Evolutionary conservation across 495 filamentous ascomycete genomes (phyloP).

Genomic region (Rhypophila decipiens): DNA sequence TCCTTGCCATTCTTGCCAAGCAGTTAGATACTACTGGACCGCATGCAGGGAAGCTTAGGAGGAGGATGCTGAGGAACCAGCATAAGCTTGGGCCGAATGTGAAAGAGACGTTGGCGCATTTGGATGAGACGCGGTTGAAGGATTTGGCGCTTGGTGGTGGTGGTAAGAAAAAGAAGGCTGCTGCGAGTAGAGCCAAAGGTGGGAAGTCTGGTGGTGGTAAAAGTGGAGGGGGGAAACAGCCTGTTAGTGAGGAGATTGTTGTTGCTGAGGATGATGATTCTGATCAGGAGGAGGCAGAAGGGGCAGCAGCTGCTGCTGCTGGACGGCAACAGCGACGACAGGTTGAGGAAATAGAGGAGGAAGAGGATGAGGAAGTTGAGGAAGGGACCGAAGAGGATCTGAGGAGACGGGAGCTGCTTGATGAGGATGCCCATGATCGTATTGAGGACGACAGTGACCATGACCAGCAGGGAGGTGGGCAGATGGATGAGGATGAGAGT

Average conservation of each 20-base stretch:
- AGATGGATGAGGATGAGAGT: conserved; percentile 55
- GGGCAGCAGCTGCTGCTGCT: too few relatives aligned
- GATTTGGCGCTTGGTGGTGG: conserved; percentile 11
- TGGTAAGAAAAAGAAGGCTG: conserved; percentile 34
- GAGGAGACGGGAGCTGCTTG: conserved; percentile 52
- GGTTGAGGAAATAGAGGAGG: conserved; percentile 43
- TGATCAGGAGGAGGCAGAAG: conserved; percentile 43
- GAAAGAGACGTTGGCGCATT: conserved; percentile 64
- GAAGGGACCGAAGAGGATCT: conserved; percentile 56
- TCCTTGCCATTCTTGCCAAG: conserved; percentile 67
- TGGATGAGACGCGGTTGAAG: conserved; percentile 54
- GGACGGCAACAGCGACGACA: too few relatives aligned
- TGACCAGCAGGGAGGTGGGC: conserved; percentile 30
- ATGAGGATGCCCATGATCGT: conserved; percentile 32
- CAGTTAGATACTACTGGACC: conserved; percentile 59
- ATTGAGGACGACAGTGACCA: conserved; percentile 37
- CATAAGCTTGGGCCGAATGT: conserved; percentile 64
- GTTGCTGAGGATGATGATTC: conserved; percentile 45
- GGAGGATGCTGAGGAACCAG: conserved; percentile 62
- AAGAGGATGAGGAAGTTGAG: conserved; percentile 38
- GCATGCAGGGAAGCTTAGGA: conserved; percentile 53
- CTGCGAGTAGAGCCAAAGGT: conserved; percentile 37
- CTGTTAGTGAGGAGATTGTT: conserved; percentile 38
- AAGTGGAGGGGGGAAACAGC: conserved; percentile 20
- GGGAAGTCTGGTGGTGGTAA: conserved; percentile 31